phyloP scores from a whole-genome alignment of 2,329 filamentous ascomycete genomes.

The Dothiorella sarmentorum region DNA sequence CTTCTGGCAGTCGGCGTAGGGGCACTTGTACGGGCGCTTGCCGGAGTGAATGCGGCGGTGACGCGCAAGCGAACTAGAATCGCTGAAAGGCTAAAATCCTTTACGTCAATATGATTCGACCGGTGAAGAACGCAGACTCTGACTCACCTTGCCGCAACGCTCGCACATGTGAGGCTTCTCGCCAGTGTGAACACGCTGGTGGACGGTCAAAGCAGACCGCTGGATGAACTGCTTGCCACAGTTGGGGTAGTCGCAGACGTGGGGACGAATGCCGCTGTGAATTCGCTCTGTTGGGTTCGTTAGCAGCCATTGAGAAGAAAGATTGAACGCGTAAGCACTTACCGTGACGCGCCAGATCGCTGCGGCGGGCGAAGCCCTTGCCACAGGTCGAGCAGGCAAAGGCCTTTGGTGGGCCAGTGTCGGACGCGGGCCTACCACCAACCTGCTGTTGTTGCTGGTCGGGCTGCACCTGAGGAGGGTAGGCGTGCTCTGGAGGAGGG shows the following conservation, averaged over 20 bases:
- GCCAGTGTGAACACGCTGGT: slow-evolving; percentile 91
- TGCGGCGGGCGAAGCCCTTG: slow-evolving; percentile 89
- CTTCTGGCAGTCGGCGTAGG: slow-evolving; percentile 96
- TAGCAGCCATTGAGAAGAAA: slow-evolving; percentile 25
- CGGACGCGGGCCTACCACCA: slow-evolving; percentile 43
- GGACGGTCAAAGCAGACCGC: slow-evolving; percentile 89
- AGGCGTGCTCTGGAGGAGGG: slow-evolving; percentile 45
- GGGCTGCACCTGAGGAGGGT: slow-evolving; percentile 33
- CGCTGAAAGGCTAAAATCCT: slow-evolving; percentile 75
- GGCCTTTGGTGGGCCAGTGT: slow-evolving; percentile 61
- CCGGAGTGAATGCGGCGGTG: slow-evolving; percentile 95
- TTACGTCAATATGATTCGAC: slow-evolving; percentile 17
- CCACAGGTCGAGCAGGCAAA: slow-evolving; percentile 87
- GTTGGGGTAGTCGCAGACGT: slow-evolving; percentile 82
- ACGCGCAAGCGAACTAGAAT: slow-evolving; percentile 88
- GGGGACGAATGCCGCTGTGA: slow-evolving; percentile 84
- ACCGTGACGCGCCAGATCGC: slow-evolving; percentile 94
- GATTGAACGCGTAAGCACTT: slow-evolving; percentile 40
- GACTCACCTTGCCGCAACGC: slow-evolving; percentile 83
- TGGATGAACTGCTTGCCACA: slow-evolving; percentile 98
- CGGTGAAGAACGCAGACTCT: neutral
- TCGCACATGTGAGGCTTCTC: slow-evolving; percentile 99
- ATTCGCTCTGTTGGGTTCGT: slow-evolving; percentile 71
- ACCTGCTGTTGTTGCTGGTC: slow-evolving; percentile 33
- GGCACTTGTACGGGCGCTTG: slow-evolving; percentile 95